Conservation (phyloP, 257 asterid species). For the Mentha longifolia region DNA sequence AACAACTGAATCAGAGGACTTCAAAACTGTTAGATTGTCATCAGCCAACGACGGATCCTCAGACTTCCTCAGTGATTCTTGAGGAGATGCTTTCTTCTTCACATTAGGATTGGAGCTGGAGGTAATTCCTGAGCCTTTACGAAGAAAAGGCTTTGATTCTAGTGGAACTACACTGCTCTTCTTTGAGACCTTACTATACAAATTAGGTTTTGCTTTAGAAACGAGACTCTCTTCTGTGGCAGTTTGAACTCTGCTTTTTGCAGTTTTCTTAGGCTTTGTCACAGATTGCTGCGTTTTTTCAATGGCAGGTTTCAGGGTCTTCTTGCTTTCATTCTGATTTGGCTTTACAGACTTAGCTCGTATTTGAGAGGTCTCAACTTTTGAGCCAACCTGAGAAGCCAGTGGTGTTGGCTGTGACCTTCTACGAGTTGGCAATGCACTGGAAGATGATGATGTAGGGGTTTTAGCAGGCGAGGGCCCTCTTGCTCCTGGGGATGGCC, state of each 20-base stretch:
- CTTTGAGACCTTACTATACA: slow-evolving; percentile 75
- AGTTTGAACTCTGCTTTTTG: slow-evolving; percentile 57
- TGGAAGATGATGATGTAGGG: slow-evolving; percentile 52
- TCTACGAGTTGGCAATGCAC: slow-evolving; percentile 57
- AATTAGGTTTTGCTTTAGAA: slow-evolving; percentile 61
- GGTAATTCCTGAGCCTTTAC: slow-evolving; percentile 73
- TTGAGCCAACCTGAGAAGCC: slow-evolving; percentile 54
- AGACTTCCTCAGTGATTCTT: slow-evolving; percentile 46
- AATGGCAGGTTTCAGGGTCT: slow-evolving; percentile 46
- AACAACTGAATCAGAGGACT: slow-evolving; percentile 49
- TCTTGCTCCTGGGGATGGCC: slow-evolving; percentile 59
- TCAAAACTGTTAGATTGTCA: slow-evolving; percentile 46
- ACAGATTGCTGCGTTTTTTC: slow-evolving; percentile 64
- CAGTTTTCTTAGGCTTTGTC: slow-evolving; percentile 52
- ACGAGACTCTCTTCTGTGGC: slow-evolving; percentile 51
- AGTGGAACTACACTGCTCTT: slow-evolving; percentile 92
- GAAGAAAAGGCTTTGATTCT: slow-evolving; percentile 92
- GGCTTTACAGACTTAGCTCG: slow-evolving; percentile 54
- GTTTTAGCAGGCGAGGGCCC: slow-evolving; percentile 61
- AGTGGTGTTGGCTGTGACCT: slow-evolving; percentile 65
- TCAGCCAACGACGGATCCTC: slow-evolving; percentile 40
- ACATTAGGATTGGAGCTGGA: slow-evolving; percentile 50
- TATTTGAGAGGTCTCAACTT: slow-evolving; percentile 52
- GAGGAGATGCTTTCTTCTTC: slow-evolving; percentile 54
- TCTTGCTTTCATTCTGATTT: slow-evolving; percentile 52